Evolutionary conservation across 2,329 filamentous ascomycete genomes (phyloP).

Genomic region (Alternaria burnsii): DNA sequence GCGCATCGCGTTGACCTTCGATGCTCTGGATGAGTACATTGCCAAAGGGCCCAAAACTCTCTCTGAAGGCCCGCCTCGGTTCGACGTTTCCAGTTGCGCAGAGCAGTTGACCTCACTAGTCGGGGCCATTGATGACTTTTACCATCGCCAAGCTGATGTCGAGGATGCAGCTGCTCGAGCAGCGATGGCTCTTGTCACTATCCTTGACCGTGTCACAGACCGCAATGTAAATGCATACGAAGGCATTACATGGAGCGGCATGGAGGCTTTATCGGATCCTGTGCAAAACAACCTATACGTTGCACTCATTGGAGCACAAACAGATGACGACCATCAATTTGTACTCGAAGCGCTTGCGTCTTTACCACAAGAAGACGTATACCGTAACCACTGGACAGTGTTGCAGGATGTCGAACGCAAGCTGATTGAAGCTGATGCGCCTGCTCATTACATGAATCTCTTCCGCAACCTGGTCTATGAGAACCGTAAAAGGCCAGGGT

Average conservation of each 20-base stretch:
- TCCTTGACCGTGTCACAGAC: constrained; percentile 44
- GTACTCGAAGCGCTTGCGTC: constrained; percentile 39
- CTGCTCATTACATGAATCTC: constrained; percentile 32
- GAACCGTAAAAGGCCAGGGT: constrained; percentile 45
- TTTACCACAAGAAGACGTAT: constrained; percentile 43
- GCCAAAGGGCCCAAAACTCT: constrained; percentile 35
- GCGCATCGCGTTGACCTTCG: constrained; percentile 40
- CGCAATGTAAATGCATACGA: constrained; percentile 47
- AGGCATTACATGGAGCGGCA: constrained; percentile 37
- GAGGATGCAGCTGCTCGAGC: constrained; percentile 37
- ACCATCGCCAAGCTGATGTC: constrained; percentile 32
- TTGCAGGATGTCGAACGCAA: constrained; percentile 38
- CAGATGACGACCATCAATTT: constrained; percentile 31
- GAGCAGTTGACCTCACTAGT: constrained; percentile 40
- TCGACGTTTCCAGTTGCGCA: constrained; percentile 44
- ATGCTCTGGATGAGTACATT: constrained; percentile 44
- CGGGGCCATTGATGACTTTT: constrained; percentile 39
- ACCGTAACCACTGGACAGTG: constrained; percentile 41
- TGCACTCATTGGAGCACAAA: constrained; percentile 37
- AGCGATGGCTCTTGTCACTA: constrained; percentile 42
- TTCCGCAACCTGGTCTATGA: constrained; percentile 42
- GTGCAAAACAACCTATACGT: constrained; percentile 44
- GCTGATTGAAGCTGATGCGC: constrained; percentile 34
- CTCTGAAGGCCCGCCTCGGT: constrained; percentile 30
- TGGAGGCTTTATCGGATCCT: constrained; percentile 34